These are phyloP conservation scores for Ustilago hordei DNA, from an alignment of 1,284 basidiomycete species.

Conservation along the genomic window DNA sequence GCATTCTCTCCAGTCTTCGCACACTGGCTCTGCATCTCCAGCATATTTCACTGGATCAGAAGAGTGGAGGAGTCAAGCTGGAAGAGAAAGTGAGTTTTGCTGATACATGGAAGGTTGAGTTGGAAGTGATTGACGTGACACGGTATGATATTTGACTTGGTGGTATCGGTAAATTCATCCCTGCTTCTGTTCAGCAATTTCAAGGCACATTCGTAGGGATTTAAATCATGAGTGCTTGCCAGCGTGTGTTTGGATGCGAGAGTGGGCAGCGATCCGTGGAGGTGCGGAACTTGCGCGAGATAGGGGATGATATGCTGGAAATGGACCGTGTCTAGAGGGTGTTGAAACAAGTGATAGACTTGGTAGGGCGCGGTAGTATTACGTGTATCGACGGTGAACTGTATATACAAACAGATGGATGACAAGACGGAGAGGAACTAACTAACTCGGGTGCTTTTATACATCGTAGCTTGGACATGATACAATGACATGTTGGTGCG, in stretches of 20 bases:
- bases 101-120: slow-evolving; percentile 8
- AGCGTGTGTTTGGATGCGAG: not conserved
- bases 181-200: not conserved
- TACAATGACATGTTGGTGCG: no score
- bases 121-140: slow-evolving; percentile 22
- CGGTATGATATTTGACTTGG: not conserved
- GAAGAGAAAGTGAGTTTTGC: not conserved
- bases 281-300: not conserved
- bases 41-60: not conserved
- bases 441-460: no score
- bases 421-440: no score
- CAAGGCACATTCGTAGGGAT: not conserved
- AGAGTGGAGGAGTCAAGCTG: not conserved
- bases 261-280: not conserved
- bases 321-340: no score
- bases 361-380: no score
- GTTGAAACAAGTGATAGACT: no score
- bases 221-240: not conserved
- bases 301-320: not conserved
- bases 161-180: not conserved
- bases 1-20: slow-evolving; percentile 44
- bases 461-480: no score
- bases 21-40: slow-evolving; percentile 22
- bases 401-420: no score
- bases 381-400: no score